A percentile compares a stretch with the other conserved stretches of the same genome.
phyloP scores from a whole-genome alignment of 2,329 filamentous ascomycete genomes.

The Calonectria pteridis region DNA sequence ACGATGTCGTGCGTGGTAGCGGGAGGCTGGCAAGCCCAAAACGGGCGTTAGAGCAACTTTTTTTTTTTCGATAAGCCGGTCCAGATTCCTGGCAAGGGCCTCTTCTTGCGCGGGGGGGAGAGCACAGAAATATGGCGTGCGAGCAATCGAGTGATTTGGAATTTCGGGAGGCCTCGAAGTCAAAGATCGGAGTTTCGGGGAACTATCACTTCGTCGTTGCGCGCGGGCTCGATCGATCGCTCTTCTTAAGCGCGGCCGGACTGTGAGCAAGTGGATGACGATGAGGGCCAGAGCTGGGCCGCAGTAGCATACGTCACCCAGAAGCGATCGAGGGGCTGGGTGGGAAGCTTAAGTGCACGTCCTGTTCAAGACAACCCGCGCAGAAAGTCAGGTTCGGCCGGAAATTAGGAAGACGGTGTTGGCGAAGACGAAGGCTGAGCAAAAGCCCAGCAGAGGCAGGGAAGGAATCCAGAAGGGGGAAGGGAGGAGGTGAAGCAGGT shows the following conservation, averaged over 20 bases:
- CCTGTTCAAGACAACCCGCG: constrained; percentile 35
- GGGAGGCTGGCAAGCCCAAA: constrained; percentile 40
- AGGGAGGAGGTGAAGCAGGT: constrained; percentile 1
- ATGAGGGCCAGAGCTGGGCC: constrained; percentile 33
- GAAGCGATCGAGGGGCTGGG: constrained; percentile 35
- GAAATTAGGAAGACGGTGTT: constrained; percentile 5
- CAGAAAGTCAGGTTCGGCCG: constrained; percentile 11
- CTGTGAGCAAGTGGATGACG: constrained; percentile 26
- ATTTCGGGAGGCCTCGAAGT: background rate
- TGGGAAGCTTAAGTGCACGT: constrained; percentile 40
- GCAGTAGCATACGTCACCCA: constrained; percentile 43
- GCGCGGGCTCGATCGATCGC: constrained; percentile 17
- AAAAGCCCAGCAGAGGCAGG: constrained; percentile 28
- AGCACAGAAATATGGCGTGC: background rate
- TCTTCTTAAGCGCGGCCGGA: background rate
- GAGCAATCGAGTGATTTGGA: background rate
- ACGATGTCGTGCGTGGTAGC: constrained; percentile 29
- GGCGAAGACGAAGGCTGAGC: constrained; percentile 15
- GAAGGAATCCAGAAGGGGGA: constrained; percentile 22
- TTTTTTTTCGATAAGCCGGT: constrained; percentile 39
- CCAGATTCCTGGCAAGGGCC: constrained; percentile 37
- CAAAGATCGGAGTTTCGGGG: background rate
- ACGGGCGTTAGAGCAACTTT: constrained; percentile 42
- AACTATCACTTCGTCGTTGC: background rate
- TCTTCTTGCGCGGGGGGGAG: constrained; percentile 14